phyloP scores from a whole-genome alignment of 371 early-diverging fungal species.

The Syncephalastrum contaminatum region DNA sequence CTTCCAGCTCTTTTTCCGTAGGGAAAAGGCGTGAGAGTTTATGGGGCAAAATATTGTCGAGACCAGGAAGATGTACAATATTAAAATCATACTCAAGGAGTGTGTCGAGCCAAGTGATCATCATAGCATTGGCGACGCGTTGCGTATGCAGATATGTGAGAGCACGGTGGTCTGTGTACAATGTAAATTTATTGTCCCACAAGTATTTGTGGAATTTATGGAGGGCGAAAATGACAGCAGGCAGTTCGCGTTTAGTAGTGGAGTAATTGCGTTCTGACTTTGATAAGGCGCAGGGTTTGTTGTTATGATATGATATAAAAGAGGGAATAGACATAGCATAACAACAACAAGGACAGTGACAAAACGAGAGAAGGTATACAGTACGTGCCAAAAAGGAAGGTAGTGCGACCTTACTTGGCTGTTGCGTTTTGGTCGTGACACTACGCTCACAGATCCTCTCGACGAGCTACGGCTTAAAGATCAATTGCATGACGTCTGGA shows the following conservation, averaged over 20 bases:
- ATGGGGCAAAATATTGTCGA: conserved; percentile 20
- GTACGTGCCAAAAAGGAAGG: no score
- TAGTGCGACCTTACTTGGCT: no score
- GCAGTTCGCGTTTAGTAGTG: conserved; percentile 14
- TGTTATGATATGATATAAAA: no score
- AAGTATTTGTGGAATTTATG: conserved; percentile 25
- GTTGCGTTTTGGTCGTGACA: no score
- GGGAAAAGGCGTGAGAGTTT: conserved; percentile 16
- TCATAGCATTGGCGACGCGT: conserved; percentile 21
- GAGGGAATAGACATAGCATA: no score
- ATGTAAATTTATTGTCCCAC: conserved; percentile 13
- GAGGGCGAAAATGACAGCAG: conserved; percentile 15
- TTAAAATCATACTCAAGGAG: conserved; percentile 23
- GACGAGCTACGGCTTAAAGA: conserved; percentile 15
- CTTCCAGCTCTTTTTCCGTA: conserved; percentile 12
- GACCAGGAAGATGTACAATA: conserved; percentile 21
- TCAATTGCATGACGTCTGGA: conserved; percentile 11
- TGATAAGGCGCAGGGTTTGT: conserved; percentile 15
- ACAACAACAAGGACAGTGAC: no score
- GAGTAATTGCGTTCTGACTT: conserved; percentile 28
- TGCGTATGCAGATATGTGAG: conserved; percentile 21
- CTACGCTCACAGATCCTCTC: conserved; percentile 18
- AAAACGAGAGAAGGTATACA: no score
- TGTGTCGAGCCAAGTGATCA: conserved; percentile 25
- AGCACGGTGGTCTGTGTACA: conserved; percentile 23